Conservation (phyloP, 2,329 filamentous ascomycete genomes). For the Rutstroemia sp. region DNA sequence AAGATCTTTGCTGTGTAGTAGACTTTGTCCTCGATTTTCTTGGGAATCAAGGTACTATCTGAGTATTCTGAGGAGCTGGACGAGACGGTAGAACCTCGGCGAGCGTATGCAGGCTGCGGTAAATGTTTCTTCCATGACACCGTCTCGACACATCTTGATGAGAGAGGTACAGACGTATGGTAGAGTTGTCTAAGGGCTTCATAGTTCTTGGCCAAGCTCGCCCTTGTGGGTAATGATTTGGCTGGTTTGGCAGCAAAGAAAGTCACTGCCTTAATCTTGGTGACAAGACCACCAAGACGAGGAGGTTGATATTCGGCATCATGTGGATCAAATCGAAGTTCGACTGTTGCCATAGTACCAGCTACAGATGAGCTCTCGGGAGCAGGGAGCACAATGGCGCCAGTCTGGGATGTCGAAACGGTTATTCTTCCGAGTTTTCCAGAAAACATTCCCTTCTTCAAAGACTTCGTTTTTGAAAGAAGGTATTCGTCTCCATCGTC, state of each 20-base stretch:
- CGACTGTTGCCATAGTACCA: slow-evolving; percentile 26
- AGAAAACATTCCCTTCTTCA: slow-evolving; percentile 29
- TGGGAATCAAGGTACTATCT: slow-evolving; percentile 10
- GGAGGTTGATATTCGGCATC: slow-evolving; percentile 22
- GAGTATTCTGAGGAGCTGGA: slow-evolving; percentile 21
- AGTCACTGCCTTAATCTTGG: slow-evolving; percentile 26
- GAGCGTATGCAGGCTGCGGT: slow-evolving; percentile 14
- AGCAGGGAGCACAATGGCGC: slow-evolving; percentile 25
- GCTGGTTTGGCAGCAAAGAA: slow-evolving; percentile 22
- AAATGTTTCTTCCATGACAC: slow-evolving; percentile 27
- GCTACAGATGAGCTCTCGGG: slow-evolving; percentile 12
- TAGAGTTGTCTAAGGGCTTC: slow-evolving; percentile 23
- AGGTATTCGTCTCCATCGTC: slow-evolving; percentile 20
- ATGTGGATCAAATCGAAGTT: slow-evolving; percentile 28
- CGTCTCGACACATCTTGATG: slow-evolving; percentile 26
- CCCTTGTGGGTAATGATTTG: slow-evolving; percentile 16
- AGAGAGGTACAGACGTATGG: slow-evolving; percentile 20
- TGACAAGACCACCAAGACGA: slow-evolving; percentile 24
- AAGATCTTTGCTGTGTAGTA: slow-evolving; percentile 54
- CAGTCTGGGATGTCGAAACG: slow-evolving; percentile 25
- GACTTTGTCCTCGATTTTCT: slow-evolving; percentile 4
- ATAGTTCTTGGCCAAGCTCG: slow-evolving; percentile 14
- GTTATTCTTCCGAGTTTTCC: slow-evolving; percentile 29
- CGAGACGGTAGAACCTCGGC: slow-evolving; percentile 25
- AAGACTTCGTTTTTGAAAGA: slow-evolving; percentile 23